Conservation (phyloP, 805 yeast genomes). For the Sporopachydermia quercuum region DNA sequence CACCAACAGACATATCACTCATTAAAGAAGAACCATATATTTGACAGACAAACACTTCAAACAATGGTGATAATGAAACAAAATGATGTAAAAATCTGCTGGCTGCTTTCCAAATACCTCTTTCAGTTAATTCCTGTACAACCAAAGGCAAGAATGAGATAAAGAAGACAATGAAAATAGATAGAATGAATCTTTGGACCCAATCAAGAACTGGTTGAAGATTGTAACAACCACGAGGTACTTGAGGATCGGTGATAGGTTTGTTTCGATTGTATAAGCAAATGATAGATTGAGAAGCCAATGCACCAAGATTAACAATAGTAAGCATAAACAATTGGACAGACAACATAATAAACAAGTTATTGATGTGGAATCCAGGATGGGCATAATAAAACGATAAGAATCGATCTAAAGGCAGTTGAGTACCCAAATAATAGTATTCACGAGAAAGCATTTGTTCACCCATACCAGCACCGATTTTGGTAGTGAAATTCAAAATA, state of each 20-base stretch:
- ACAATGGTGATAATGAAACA: constrained; percentile 71
- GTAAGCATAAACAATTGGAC: constrained; percentile 78
- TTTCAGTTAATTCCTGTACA: constrained; percentile 77
- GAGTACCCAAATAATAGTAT: constrained; percentile 65
- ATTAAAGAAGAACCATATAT: constrained; percentile 70
- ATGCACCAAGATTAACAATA: constrained; percentile 63
- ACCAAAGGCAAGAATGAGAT: constrained; percentile 80
- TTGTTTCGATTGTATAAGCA: constrained; percentile 53
- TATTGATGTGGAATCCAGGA: constrained; percentile 84
- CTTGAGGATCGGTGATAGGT: constrained; percentile 59
- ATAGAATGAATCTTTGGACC: constrained; percentile 78
- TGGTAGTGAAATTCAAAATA: constrained; percentile 66
- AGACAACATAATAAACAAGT: constrained; percentile 73
- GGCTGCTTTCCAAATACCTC: constrained; percentile 65
- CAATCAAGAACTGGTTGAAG: constrained; percentile 76
- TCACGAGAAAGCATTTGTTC: constrained; percentile 77
- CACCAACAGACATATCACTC: constrained; percentile 74
- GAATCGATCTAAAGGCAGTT: constrained; percentile 63
- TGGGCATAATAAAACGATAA: constrained; percentile 73
- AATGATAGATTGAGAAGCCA: constrained; percentile 53
- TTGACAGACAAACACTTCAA: constrained; percentile 92
- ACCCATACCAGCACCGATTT: constrained; percentile 86
- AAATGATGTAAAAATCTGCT: constrained; percentile 63
- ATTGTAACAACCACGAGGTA: constrained; percentile 77
- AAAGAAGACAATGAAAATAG: constrained; percentile 85